Conservation (phyloP, 495 filamentous ascomycete species). For the Penicillium salamii region DNA sequence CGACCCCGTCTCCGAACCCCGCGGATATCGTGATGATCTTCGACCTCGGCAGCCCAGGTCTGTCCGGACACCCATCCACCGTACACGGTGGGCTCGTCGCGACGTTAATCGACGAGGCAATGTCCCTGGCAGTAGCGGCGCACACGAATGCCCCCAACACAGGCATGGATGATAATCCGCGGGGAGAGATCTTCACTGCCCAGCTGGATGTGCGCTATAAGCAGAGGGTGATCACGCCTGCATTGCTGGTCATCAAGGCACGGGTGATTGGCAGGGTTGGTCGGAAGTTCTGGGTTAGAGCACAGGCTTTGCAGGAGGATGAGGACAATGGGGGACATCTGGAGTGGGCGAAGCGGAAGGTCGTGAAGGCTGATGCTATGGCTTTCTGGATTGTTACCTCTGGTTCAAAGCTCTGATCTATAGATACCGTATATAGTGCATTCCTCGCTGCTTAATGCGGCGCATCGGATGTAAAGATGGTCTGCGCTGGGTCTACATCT, state of each 20-base stretch:
- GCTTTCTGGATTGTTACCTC: constrained; percentile 40
- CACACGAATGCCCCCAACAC: constrained; percentile 19
- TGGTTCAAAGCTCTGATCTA: constrained; percentile 17
- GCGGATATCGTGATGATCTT: constrained; percentile 41
- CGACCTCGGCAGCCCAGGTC: constrained; percentile 31
- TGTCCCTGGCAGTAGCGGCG: constrained; percentile 36
- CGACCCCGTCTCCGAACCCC: constrained; percentile 22
- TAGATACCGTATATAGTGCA: too few relatives aligned
- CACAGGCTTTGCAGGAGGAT: constrained; percentile 39
- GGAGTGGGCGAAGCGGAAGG: constrained; percentile 30
- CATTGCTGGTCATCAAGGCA: constrained; percentile 29
- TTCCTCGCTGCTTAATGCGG: too few relatives aligned
- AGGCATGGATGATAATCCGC: constrained; percentile 18
- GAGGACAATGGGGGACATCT: constrained; percentile 27
- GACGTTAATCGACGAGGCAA: constrained; percentile 67
- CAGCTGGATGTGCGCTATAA: constrained; percentile 44
- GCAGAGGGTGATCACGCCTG: constrained; percentile 30
- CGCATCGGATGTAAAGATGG: too few relatives aligned
- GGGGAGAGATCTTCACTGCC: constrained; percentile 34
- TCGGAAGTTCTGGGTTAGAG: constrained; percentile 41
- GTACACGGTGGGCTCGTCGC: constrained; percentile 56
- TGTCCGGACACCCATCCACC: constrained; percentile 38
- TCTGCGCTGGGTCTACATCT: too few relatives aligned
- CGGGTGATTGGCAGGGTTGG: constrained; percentile 33
- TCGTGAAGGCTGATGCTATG: constrained; percentile 39